Evolutionary conservation across 441 rosid species (phyloP).

Genomic region (Lepidium campestre): DNA sequence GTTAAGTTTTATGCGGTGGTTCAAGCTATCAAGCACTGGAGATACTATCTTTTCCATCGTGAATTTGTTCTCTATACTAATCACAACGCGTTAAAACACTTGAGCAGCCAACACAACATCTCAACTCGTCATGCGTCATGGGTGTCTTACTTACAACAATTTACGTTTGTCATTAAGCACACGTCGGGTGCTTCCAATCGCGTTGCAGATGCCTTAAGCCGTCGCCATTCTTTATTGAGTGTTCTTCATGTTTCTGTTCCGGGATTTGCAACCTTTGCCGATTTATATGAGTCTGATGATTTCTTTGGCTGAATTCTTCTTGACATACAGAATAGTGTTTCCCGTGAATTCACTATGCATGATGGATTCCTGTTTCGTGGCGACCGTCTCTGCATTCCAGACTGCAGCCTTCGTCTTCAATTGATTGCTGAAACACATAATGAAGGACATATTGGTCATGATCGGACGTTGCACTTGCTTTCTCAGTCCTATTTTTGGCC

Average conservation of each 20-base stretch:
- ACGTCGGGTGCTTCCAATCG: background rate
- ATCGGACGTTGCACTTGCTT: background rate
- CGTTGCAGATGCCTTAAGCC: background rate
- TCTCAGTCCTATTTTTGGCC: too few species aligned
- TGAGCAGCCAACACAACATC: background rate
- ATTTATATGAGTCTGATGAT: background rate
- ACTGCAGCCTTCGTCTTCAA: background rate
- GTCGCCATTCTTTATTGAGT: background rate
- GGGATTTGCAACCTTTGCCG: background rate
- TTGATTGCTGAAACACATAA: background rate
- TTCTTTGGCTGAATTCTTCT: background rate
- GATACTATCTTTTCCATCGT: background rate
- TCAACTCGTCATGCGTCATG: background rate
- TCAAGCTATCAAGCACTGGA: slow-evolving; percentile 2
- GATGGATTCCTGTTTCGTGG: slow-evolving; percentile 1
- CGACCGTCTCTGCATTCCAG: background rate
- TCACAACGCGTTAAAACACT: background rate
- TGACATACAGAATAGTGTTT: background rate
- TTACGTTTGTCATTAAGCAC: background rate
- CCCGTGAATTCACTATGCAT: background rate
- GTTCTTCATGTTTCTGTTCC: background rate
- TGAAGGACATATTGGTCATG: background rate
- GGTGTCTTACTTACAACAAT: too few species aligned
- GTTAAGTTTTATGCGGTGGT: slow-evolving; percentile 5
- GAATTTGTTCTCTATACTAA: background rate